phyloP scores from a whole-genome alignment of 2,329 filamentous ascomycete genomes.

The Hypoxylon sp. region DNA sequence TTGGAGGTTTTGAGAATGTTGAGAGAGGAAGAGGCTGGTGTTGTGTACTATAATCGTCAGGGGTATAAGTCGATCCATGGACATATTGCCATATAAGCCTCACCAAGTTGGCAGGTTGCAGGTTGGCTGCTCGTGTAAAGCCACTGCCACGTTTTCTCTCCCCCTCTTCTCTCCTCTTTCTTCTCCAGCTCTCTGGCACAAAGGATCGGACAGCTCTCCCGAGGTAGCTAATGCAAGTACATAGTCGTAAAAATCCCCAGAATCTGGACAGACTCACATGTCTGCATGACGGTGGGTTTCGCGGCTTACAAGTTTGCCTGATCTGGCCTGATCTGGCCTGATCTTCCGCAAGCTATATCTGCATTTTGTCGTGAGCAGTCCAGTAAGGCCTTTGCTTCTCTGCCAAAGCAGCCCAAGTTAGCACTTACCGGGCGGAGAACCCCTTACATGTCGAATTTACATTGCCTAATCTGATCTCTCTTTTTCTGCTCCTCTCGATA shows the following conservation, averaged over 20 bases:
- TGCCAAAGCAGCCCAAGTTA: too few relatives aligned
- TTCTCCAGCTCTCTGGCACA: background rate
- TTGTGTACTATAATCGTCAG: background rate
- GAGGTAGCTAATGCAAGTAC: conserved; percentile 11
- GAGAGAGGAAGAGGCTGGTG: background rate
- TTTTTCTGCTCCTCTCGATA: conserved; percentile 12
- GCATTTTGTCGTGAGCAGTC: conserved; percentile 11
- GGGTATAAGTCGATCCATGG: conserved; percentile 1
- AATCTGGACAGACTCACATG: conserved; percentile 35
- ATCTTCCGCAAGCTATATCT: conserved; percentile 24
- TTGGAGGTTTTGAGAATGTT: too few relatives aligned
- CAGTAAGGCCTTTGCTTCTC: conserved; percentile 23
- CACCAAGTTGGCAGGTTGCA: background rate
- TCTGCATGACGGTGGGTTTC: conserved; percentile 32
- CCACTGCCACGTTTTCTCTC: background rate
- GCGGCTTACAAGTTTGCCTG: conserved; percentile 29
- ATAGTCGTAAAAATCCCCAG: conserved; percentile 25
- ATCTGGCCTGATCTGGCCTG: conserved; percentile 17
- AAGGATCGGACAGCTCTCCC: conserved; percentile 6
- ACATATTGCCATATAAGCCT: conserved; percentile 10
- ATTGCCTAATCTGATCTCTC: conserved; percentile 37
- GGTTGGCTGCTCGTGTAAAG: background rate
- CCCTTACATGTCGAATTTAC: conserved; percentile 29
- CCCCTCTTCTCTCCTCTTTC: background rate
- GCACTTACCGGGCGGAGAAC: conserved; percentile 15